Conservation (phyloP, 495 filamentous ascomycete genomes). For the Sordaria brevicollis region DNA sequence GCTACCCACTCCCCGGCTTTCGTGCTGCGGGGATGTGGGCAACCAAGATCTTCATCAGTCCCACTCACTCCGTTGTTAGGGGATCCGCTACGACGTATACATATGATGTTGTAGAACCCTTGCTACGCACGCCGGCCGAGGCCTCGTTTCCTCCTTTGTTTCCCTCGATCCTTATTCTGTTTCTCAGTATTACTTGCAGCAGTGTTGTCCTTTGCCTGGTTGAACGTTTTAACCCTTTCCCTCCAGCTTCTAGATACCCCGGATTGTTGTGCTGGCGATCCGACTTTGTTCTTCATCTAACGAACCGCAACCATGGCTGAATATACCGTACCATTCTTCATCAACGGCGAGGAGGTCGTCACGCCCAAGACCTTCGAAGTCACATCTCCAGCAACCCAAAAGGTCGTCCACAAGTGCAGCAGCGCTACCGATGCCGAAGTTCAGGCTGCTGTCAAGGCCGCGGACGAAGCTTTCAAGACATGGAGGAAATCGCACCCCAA, state of each 20-base stretch:
- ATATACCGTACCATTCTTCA: conserved; percentile 54
- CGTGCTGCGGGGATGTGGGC: not conserved
- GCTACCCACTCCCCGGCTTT: not conserved
- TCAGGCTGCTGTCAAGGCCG: conserved; percentile 49
- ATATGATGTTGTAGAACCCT: not conserved
- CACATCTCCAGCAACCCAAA: conserved; percentile 49
- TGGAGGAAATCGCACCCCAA: conserved; percentile 58
- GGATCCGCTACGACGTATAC: not conserved
- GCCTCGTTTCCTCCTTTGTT: not conserved
- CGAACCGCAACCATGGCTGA: conserved; percentile 7
- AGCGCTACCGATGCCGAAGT: conserved; percentile 55
- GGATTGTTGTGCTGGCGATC: not conserved
- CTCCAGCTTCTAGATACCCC: not conserved
- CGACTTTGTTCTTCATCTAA: not conserved
- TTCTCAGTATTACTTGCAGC: not conserved
- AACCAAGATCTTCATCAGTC: not conserved
- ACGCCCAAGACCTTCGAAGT: conserved; percentile 57
- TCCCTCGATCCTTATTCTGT: not conserved
- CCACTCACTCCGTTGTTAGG: not conserved
- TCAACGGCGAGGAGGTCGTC: conserved; percentile 57
- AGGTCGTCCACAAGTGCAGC: conserved; percentile 50
- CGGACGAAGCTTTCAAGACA: conserved; percentile 55
- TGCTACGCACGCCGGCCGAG: not conserved
- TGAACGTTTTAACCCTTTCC: too few species aligned
- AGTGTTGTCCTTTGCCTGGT: not conserved